Base-by-base conservation (phyloP, 257 asterid genomes). In the Solanum gracilifrons region DNA sequence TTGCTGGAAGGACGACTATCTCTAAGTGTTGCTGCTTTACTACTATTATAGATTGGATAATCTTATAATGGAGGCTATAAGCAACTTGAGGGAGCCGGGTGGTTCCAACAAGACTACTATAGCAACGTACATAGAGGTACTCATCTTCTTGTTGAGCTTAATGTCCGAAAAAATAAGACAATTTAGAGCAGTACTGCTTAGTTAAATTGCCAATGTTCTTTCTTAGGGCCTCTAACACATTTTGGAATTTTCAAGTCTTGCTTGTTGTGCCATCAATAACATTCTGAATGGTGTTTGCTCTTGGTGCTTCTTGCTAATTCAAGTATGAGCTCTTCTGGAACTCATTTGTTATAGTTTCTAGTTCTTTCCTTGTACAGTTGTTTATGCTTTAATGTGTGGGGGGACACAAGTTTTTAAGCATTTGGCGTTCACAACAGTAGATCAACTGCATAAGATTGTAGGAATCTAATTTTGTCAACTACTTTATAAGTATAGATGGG, bases 51-150 rank as follows among this genome's bases (percentile, higher is more conserved):
- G 99, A 95, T 90, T 95, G 97, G 99, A 95, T 89, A 94, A 93
- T 90, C 98, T 96, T 90, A 95, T 96, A 41, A 89, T 94, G 92
- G 99, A 96, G 89, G 99, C 99, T 89, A 94, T 96, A 91, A 94
- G 89, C 91, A 94, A 89, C 92, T 87, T 95, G 90, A 94, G 92
- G 94, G 98, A 95, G 91, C 92, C 93, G 69, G 94, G 95, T 90
- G 98, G 98, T 91, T 95, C 97, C 88, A 94, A 91, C 95, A 96
- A 94, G 96, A 92, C 96, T 66, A 91, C 96, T 58, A 95, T 96
- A 76, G 96, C 97, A 80, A 88, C 95, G 83, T 96, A 95, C 88
- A 95, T 96, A 86, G 99, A 96, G 98, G 99, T 96, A 89, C 79
- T 76, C 79, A 35, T 41, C 71, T 64, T 80, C 74, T 32, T 35